Evolutionary conservation across 2,329 filamentous ascomycete genomes (phyloP).

Genomic region (Alternaria atra): DNA sequence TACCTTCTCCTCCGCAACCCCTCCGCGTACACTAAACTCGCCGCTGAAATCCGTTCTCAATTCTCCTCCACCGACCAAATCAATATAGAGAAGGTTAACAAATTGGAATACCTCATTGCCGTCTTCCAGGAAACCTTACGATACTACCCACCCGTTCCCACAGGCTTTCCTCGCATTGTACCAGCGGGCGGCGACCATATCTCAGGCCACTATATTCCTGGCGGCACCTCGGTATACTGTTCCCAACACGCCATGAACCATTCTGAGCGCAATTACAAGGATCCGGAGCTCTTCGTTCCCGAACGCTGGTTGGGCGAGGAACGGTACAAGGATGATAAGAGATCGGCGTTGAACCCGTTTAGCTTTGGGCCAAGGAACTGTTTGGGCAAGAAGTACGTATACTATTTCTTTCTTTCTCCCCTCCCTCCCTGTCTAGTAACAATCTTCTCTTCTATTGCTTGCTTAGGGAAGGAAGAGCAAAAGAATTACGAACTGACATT

Average conservation of each 20-base stretch:
- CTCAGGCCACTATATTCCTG: constrained; percentile 40
- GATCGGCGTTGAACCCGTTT: constrained; percentile 40
- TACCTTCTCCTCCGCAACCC: constrained; percentile 51
- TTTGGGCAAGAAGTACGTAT: constrained; percentile 46
- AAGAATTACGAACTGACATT: background rate
- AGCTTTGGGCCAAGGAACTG: constrained; percentile 41
- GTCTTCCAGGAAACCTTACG: constrained; percentile 38
- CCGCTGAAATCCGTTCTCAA: constrained; percentile 31
- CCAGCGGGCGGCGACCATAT: constrained; percentile 35
- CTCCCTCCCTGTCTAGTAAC: background rate
- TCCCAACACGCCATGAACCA: constrained; percentile 45
- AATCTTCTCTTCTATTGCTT: background rate
- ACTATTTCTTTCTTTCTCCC: background rate
- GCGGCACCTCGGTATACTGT: constrained; percentile 37
- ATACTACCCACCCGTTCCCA: constrained; percentile 41
- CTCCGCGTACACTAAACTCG: constrained; percentile 27
- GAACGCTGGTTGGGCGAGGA: constrained; percentile 52
- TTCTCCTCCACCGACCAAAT: constrained; percentile 34
- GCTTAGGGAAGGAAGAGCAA: background rate
- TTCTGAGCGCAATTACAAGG: constrained; percentile 36
- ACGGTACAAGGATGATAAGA: constrained; percentile 45
- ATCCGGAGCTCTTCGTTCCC: constrained; percentile 37
- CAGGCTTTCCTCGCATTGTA: constrained; percentile 40
- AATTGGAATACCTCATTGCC: constrained; percentile 41
- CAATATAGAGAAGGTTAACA: constrained; percentile 36